phyloP scores from a whole-genome alignment of 2,329 filamentous ascomycete species.

The Colletotrichum sp. region DNA sequence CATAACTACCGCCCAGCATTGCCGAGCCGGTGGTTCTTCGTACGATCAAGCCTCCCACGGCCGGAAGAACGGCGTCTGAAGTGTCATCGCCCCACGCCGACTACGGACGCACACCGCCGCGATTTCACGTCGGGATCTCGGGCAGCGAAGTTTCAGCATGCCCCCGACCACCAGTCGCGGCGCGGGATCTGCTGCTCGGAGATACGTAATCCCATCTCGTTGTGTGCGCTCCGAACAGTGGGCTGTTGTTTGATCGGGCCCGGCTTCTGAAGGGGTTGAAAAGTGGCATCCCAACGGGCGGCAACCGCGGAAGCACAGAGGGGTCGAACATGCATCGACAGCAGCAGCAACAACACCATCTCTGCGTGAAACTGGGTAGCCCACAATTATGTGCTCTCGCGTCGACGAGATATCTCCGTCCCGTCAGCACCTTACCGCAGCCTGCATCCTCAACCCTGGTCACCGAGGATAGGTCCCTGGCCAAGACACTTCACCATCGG shows the following conservation, averaged over 20 bases:
- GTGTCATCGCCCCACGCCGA: not conserved
- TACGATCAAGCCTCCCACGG: not conserved
- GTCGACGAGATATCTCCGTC: slow-evolving; percentile 1
- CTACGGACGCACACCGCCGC: not conserved
- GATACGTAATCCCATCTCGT: not conserved
- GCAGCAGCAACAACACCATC: not conserved
- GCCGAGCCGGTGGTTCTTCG: not conserved
- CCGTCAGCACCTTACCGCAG: not conserved
- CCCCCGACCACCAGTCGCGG: not conserved
- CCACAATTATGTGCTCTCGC: not conserved
- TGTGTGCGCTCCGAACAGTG: not conserved
- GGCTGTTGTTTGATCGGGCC: not conserved
- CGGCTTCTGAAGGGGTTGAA: not conserved
- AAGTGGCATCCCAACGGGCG: not conserved
- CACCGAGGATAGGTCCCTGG: not conserved
- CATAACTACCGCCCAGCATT: not conserved
- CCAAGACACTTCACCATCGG: not conserved
- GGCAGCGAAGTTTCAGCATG: not conserved
- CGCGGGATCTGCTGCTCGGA: not conserved
- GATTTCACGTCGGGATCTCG: not conserved
- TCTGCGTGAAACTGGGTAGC: not conserved
- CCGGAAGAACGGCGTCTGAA: not conserved
- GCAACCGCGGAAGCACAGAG: not conserved
- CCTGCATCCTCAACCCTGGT: not conserved
- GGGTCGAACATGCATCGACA: not conserved